Conservation (phyloP, 2,329 filamentous ascomycete species). For the Chaetomium globosum region DNA sequence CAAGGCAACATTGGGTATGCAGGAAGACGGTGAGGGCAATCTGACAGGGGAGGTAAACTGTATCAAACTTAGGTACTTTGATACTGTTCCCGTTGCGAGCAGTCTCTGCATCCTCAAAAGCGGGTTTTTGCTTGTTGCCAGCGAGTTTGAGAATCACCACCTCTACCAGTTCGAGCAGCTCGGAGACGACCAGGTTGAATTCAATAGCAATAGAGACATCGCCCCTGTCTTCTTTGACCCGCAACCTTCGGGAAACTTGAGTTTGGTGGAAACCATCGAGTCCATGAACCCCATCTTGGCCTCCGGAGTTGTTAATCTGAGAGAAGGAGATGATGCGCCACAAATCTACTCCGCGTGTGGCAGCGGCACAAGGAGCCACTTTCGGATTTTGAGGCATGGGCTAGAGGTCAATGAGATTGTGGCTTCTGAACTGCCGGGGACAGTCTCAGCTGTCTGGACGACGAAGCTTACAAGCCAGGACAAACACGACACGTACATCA, state of each 20-base stretch:
- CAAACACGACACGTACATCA: conserved; percentile 89
- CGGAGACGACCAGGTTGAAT: conserved; percentile 90
- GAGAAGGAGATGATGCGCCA: conserved; percentile 80
- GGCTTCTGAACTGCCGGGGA: conserved; percentile 85
- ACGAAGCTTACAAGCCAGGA: conserved; percentile 82
- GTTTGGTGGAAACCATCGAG: conserved; percentile 79
- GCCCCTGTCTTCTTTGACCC: conserved; percentile 84
- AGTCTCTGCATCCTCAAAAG: conserved; percentile 92
- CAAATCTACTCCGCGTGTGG: conserved; percentile 95
- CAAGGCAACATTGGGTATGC: conserved; percentile 92
- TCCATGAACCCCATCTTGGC: conserved; percentile 90
- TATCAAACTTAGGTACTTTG: conserved; percentile 95
- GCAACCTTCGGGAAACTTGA: conserved; percentile 76
- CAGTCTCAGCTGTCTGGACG: conserved; percentile 93
- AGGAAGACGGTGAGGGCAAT: conserved; percentile 75
- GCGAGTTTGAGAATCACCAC: conserved; percentile 88
- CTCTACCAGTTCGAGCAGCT: conserved; percentile 98
- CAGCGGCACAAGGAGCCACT: conserved; percentile 82
- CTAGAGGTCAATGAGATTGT: conserved; percentile 93
- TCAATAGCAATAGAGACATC: conserved; percentile 74
- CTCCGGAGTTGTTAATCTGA: conserved; percentile 87
- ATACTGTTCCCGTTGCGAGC: conserved; percentile 86
- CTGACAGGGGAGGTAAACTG: conserved; percentile 78
- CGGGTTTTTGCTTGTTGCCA: conserved; percentile 89
- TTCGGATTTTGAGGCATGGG: conserved; percentile 89